Conservation (phyloP, 2,329 filamentous ascomycete species). For the Sphaceloma murrayae region DNA sequence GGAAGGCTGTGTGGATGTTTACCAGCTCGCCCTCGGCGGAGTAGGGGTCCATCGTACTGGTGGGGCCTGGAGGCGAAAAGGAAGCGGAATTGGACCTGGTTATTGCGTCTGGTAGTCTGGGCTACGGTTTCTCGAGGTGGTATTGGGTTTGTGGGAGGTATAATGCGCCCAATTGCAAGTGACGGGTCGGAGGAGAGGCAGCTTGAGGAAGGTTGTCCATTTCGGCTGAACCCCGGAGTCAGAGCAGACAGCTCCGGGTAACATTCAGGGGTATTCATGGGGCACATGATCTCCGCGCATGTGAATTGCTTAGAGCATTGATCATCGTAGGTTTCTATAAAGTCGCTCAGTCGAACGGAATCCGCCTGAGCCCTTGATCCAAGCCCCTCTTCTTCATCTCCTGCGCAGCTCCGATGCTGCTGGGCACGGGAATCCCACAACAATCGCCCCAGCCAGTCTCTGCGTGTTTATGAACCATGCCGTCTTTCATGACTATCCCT, state of each 20-base stretch:
- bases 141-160: neutral
- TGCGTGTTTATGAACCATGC: constrained; percentile 51
- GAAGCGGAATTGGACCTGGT: neutral
- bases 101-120: no score
- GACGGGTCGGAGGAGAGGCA: neutral
- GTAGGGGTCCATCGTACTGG: constrained; percentile 49
- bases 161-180: no score
- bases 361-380: constrained; percentile 56
- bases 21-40: constrained; percentile 57
- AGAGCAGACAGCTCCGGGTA: constrained; percentile 6
- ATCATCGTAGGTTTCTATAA: neutral
- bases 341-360: constrained; percentile 64
- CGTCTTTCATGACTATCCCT: constrained; percentile 55
- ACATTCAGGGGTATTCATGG: constrained; percentile 2
- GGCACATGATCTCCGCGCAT: neutral
- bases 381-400: constrained; percentile 70
- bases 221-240: constrained; percentile 14
- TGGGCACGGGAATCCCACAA: constrained; percentile 95
- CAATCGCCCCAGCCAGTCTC: constrained; percentile 77
- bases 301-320: neutral
- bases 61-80: neutral
- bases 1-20: constrained; percentile 58
- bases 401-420: constrained; percentile 79
- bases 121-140: no score
- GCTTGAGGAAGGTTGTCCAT: constrained; percentile 14